Conservation (phyloP, 441 rosid genomes). For the Populus hybrid region DNA sequence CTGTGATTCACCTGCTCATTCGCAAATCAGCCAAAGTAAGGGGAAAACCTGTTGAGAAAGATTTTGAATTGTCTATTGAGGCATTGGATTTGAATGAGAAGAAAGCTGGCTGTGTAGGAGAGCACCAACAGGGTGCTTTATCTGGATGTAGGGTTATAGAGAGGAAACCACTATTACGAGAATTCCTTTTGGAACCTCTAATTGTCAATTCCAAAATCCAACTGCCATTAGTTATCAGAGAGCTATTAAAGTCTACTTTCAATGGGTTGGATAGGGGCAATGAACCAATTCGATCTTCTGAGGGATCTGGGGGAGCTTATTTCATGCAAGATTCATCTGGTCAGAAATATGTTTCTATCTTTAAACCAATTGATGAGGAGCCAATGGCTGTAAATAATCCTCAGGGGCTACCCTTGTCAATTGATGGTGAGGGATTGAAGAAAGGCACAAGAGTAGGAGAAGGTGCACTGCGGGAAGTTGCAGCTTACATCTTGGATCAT, state of each 20-base stretch:
- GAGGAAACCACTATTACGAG: conserved; percentile 25
- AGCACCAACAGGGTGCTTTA: conserved; percentile 18
- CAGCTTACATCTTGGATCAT: conserved; percentile 66
- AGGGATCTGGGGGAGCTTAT: conserved; percentile 83
- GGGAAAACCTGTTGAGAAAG: conserved; percentile 45
- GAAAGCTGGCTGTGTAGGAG: conserved; percentile 13
- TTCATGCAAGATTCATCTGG: conserved; percentile 69
- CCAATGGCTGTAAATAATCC: conserved; percentile 81
- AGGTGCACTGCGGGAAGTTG: conserved; percentile 80
- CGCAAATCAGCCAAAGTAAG: conserved; percentile 56
- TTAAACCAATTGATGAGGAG: conserved; percentile 81
- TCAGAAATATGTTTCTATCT: conserved; percentile 52
- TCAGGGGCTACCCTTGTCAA: conserved; percentile 45
- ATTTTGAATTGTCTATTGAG: conserved; percentile 50
- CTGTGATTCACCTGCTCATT: conserved; percentile 57
- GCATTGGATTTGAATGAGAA: conserved; percentile 26
- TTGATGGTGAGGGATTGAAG: conserved; percentile 72
- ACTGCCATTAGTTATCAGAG: conserved; percentile 39
- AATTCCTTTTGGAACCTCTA: conserved; percentile 53
- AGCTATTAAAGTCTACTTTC: conserved; percentile 49
- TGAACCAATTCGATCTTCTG: conserved; percentile 55
- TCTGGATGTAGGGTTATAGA: conserved; percentile 19
- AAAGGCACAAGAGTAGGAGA: conserved; percentile 70
- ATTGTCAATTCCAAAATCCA: conserved; percentile 35
- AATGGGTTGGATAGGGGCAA: conserved; percentile 57